Evolutionary conservation across 768 basidiomycete genomes (phyloP).

Genomic region (Naganishia onofrii): DNA sequence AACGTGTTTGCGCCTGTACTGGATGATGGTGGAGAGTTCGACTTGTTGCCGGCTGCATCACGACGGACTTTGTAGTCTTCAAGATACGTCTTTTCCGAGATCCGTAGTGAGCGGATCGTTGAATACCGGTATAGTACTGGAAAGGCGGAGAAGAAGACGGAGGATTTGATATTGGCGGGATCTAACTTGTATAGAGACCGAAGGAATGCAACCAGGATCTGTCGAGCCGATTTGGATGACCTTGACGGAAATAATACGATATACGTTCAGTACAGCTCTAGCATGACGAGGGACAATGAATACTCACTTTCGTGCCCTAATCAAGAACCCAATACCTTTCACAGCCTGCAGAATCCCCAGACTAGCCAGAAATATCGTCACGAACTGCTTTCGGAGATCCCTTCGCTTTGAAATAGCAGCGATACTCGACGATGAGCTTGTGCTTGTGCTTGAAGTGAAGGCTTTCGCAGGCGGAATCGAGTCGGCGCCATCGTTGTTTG

Average conservation of each 20-base stretch:
- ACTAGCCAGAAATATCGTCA: constrained; percentile 1
- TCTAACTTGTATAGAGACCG: background rate
- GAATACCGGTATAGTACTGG: constrained; percentile 20
- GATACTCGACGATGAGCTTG: background rate
- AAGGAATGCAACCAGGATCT: background rate
- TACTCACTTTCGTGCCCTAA: background rate
- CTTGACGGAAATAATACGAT: background rate
- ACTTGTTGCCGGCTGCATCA: background rate
- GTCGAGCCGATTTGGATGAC: constrained; percentile 1
- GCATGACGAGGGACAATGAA: no score
- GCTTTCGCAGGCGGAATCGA: constrained; percentile 1
- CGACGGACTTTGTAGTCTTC: background rate
- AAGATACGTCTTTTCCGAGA: background rate
- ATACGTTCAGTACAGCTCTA: background rate
- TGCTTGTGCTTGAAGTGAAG: background rate
- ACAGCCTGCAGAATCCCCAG: constrained; percentile 1
- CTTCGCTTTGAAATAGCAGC: background rate
- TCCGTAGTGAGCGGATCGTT: background rate
- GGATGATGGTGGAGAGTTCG: background rate
- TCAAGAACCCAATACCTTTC: background rate
- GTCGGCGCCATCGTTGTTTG: background rate
- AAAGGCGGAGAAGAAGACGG: constrained; percentile 27
- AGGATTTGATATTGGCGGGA: constrained; percentile 14
- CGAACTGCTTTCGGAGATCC: background rate
- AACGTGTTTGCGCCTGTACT: background rate